Conservation (phyloP, 108 stramenopile genomes). For the Aurantiochytrium sp. region DNA sequence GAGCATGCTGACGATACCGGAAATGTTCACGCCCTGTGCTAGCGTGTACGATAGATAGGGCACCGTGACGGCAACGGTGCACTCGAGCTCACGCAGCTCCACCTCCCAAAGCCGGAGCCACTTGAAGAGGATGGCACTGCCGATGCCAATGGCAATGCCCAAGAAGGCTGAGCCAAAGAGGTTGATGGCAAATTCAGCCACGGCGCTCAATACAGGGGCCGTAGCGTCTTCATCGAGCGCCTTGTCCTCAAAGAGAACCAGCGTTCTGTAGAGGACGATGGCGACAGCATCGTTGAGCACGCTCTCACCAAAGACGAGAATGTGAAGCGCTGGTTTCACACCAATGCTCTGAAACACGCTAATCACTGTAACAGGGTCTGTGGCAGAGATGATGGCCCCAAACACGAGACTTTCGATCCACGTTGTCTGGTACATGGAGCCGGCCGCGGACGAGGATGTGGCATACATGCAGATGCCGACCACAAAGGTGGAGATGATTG, state of each 20-base stretch:
- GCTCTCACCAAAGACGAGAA: conserved; percentile 82
- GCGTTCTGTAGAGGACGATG: conserved; percentile 62
- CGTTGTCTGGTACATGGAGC: conserved; percentile 27
- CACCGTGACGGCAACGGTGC: conserved; percentile 50
- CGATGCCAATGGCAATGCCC: conserved; percentile 48
- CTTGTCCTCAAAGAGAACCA: conserved; percentile 50
- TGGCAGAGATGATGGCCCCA: conserved; percentile 68
- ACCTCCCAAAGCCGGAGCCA: conserved; percentile 42
- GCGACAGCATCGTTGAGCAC: conserved; percentile 92
- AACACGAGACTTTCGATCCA: conserved; percentile 60
- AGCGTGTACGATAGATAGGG: conserved; percentile 67
- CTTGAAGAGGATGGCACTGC: conserved; percentile 59
- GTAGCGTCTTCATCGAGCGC: conserved; percentile 17
- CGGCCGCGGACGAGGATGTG: not conserved
- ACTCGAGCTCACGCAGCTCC: conserved; percentile 62
- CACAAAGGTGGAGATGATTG: conserved; percentile 49
- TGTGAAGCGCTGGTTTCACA: conserved; percentile 71
- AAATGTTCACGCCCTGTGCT: conserved; percentile 63
- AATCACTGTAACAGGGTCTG: conserved; percentile 73
- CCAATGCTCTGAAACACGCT: conserved; percentile 62
- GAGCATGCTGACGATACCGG: conserved; percentile 82
- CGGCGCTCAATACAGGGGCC: conserved; percentile 34
- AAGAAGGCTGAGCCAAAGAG: conserved; percentile 55
- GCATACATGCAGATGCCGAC: conserved; percentile 47
- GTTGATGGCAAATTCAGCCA: conserved; percentile 65